Conservation (phyloP, 1,139 yeast genomes). For the Candida sp. region DNA sequence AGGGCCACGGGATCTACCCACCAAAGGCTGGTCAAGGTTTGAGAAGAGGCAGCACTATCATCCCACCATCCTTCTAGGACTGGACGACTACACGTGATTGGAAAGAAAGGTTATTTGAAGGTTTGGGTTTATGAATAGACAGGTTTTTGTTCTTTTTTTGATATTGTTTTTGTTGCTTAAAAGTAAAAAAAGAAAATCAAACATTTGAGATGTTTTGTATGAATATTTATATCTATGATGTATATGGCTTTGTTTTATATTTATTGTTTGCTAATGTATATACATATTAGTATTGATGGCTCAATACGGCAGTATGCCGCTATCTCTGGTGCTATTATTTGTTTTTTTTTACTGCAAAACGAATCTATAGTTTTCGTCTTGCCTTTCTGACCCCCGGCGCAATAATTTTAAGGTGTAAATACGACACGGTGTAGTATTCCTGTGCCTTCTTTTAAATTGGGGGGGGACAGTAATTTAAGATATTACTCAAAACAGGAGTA, state of each 20-base stretch:
- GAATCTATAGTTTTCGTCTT: no score
- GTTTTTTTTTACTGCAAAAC: background rate
- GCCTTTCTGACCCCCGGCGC: no score
- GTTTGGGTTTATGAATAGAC: background rate
- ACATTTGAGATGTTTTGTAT: background rate
- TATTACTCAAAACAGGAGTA: no score
- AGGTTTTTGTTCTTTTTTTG: background rate
- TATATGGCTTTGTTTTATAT: background rate
- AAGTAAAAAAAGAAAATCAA: no score
- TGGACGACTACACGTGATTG: background rate
- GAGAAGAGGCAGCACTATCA: constrained; percentile 15
- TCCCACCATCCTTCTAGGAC: background rate
- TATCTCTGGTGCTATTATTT: background rate
- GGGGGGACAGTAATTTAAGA: no score
- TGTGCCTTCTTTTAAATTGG: no score
- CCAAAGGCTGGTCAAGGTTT: constrained; percentile 50
- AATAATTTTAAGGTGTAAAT: background rate
- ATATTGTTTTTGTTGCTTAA: background rate
- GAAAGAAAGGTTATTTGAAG: background rate
- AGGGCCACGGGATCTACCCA: constrained; percentile 35
- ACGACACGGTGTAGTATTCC: background rate
- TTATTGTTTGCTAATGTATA: background rate
- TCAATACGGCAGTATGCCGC: background rate
- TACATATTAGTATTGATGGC: background rate
- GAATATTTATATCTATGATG: background rate